A percentile compares a stretch with the other conserved stretches of the same genome.
phyloP scores from a whole-genome alignment of 208 protist genomes.

The Wallacemonas sp. region DNA sequence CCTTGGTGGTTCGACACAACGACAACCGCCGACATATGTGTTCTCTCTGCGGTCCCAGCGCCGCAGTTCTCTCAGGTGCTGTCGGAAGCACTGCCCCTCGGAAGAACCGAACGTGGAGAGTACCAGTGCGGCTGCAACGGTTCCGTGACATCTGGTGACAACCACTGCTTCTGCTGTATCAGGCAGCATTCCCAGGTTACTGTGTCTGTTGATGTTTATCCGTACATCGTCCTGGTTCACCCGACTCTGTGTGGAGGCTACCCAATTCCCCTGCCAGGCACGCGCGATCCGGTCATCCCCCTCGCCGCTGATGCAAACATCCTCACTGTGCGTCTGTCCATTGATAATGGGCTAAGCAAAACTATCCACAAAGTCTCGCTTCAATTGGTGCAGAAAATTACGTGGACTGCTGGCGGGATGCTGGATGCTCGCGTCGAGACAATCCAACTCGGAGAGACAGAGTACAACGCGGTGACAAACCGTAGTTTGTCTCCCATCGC shows the following conservation, averaged over 20 bases:
- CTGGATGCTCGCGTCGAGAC: neutral
- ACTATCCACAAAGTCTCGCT: neutral
- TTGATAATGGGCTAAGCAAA: neutral
- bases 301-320: neutral
- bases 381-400: neutral
- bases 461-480: neutral
- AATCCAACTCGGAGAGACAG: neutral
- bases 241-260: neutral
- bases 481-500: neutral
- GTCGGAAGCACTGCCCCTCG: neutral
- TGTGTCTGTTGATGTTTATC: conserved; percentile 1
- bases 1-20: conserved; percentile 3
- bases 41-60: neutral
- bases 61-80: neutral
- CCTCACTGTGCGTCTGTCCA: neutral
- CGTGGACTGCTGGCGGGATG: neutral
- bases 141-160: neutral
- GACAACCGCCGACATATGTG: neutral
- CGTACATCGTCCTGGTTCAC: neutral
- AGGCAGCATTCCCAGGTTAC: neutral
- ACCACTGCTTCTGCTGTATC: neutral
- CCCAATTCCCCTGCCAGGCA: neutral
- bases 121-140: neutral
- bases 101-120: neutral
- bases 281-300: neutral